Evolutionary conservation across 345 rosid genomes (phyloP).

Genomic region (Camelina hispida): DNA sequence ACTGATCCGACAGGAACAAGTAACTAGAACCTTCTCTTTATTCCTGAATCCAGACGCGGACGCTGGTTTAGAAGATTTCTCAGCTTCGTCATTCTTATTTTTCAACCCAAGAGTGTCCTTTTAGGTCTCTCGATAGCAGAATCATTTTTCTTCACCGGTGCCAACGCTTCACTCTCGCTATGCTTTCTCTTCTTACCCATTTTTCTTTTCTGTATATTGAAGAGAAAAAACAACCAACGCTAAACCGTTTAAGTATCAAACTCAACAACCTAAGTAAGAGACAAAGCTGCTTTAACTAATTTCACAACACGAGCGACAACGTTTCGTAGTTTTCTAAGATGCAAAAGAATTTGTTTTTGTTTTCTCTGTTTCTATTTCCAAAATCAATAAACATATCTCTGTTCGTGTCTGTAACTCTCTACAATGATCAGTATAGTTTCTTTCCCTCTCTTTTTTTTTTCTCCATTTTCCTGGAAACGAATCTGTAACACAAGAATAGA

Average conservation of each 20-base stretch:
- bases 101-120: slow-evolving; percentile 83
- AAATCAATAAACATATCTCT: slow-evolving; percentile 43
- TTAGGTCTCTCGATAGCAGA: slow-evolving; percentile 66
- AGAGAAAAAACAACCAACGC: no score
- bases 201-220: no score
- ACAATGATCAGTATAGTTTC: slow-evolving; percentile 38
- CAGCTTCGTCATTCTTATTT: slow-evolving; percentile 54
- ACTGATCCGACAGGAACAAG: slow-evolving; percentile 93
- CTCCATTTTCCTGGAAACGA: slow-evolving; percentile 30
- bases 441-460: slow-evolving; percentile 8
- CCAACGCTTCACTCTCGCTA: slow-evolving; percentile 57
- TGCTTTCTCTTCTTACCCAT: slow-evolving; percentile 91
- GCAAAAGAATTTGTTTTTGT: background rate
- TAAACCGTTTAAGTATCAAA: slow-evolving; percentile 36
- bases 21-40: slow-evolving; percentile 92
- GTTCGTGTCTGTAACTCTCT: slow-evolving; percentile 41
- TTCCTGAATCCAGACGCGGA: slow-evolving; percentile 64
- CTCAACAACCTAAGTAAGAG: slow-evolving; percentile 26
- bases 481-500: slow-evolving; percentile 51
- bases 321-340: background rate
- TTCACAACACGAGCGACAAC: slow-evolving; percentile 9
- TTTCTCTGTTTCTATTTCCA: slow-evolving; percentile 5
- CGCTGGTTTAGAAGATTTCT: slow-evolving; percentile 17
- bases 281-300: slow-evolving; percentile 20
- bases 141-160: slow-evolving; percentile 56